These are phyloP conservation scores for Ophiostoma himal-ulmi DNA, from an alignment of 2,329 filamentous ascomycete genomes.

Conservation along the genomic window DNA sequence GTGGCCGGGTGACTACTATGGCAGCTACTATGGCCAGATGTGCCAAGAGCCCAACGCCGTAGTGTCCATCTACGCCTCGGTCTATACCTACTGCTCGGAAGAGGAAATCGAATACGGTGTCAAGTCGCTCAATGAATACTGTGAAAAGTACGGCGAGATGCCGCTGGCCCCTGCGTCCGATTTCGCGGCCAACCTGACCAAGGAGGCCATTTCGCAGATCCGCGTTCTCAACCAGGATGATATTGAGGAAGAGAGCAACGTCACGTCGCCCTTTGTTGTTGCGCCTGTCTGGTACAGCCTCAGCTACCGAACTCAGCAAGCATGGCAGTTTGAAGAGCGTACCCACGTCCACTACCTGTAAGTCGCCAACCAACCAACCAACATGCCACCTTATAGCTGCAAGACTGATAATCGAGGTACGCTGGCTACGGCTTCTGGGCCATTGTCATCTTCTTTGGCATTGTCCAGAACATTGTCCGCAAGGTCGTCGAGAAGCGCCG, in stretches of 20 bases:
- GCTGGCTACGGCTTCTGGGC: conserved; percentile 25
- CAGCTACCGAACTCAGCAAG: background rate
- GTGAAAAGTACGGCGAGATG: conserved; percentile 13
- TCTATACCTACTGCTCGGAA: conserved; percentile 19
- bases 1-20: conserved; percentile 17
- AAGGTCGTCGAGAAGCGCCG: conserved; percentile 18
- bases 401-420: conserved; percentile 6
- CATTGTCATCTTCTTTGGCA: conserved; percentile 23
- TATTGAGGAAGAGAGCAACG: background rate
- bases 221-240: conserved; percentile 9
- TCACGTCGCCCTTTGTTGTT: conserved; percentile 21
- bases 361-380: background rate
- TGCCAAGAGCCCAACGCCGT: conserved; percentile 22
- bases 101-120: background rate
- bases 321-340: conserved; percentile 7
- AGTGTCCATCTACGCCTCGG: conserved; percentile 21
- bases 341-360: conserved; percentile 18
- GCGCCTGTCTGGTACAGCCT: conserved; percentile 14
- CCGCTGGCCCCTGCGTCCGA: background rate
- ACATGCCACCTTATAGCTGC: background rate
- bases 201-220: conserved; percentile 21
- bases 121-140: background rate
- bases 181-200: conserved; percentile 24
- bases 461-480: conserved; percentile 19
- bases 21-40: conserved; percentile 15